Base-by-base conservation (phyloP, 192 early-diverging fungal species). In the Piromyces sp. region DNA sequence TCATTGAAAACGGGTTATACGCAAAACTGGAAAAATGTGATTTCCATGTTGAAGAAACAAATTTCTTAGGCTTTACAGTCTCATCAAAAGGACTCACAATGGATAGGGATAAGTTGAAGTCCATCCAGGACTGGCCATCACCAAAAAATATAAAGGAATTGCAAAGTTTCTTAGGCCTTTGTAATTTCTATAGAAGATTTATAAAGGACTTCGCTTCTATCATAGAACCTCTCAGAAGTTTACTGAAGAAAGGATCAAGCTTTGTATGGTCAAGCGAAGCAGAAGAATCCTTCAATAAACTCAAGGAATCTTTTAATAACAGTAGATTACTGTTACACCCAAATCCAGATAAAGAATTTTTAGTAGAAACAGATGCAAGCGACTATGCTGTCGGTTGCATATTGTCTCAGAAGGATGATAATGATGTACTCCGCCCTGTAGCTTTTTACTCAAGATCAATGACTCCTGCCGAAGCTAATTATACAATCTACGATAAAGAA, bases 11-110 rank as follows among this genome's bases (percentile, higher is more conserved):
- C 79, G 80, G 78, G 30, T 79, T 88, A n/a, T 82, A 83, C 30
- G 51, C 85, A n/a, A 89, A 89, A 68, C 85, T 84, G 12, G 82
- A 82, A 31, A 89, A 89, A 51, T 87, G 87, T 80, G 22, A 81
- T 17, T 87, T 84, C 79, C 33, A 36, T 36, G 33, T 36, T 12
- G 12, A 36, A 36, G 33, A 36, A 36, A 36, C 33, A 4, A 36
- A 5, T 30, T 82, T 30, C 17, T 29, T 83, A 31, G 82, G 86
- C 19, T 84, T 86, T 80, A 58, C 87, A n/a, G 79, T 89, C n/a
- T 80, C 84, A 0, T 26, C 68, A 17, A 78, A 85, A 15, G 89
- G 87, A 26, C 80, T 87, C 15, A 13, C 78, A 14, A 85, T 87
- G 79, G 84, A 84, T 33, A 79, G 58, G 7, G 29, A 19, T 29